Percentiles rank a stretch among this genome's conserved stretches.
Evolutionary conservation across 257 asterid species (phyloP).

Genomic region (Primulina huaijiensis): DNA sequence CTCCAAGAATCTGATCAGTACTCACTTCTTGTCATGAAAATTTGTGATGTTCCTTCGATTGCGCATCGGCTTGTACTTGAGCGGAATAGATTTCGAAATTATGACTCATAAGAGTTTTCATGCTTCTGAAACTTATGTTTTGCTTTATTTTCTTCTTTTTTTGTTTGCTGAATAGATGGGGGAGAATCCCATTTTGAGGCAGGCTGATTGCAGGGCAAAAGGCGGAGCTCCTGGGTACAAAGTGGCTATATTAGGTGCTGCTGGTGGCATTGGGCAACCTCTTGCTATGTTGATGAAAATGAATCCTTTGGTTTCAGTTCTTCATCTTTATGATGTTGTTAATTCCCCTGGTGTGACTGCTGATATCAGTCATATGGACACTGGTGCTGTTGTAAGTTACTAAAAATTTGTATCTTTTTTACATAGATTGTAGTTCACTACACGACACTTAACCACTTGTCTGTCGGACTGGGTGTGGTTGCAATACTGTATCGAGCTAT

Average conservation of each 20-base stretch:
- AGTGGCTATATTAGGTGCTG: slow-evolving; percentile 91
- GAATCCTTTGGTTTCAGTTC: slow-evolving; percentile 86
- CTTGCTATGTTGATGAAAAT: slow-evolving; percentile 89
- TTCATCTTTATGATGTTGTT: slow-evolving; percentile 94
- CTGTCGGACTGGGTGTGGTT: background rate
- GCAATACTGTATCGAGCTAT: too few species aligned
- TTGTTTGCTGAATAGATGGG: slow-evolving; percentile 41
- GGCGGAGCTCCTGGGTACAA: slow-evolving; percentile 95
- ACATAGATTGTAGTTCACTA: background rate
- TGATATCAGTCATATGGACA: slow-evolving; percentile 95
- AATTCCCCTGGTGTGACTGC: slow-evolving; percentile 96
- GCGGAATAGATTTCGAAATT: background rate
- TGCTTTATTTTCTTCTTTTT: background rate
- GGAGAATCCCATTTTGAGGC: slow-evolving; percentile 46
- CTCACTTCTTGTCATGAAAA: background rate
- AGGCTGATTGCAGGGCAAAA: slow-evolving; percentile 78
- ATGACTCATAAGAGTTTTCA: too few species aligned
- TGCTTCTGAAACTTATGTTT: background rate
- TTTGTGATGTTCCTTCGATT: background rate
- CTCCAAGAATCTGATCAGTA: background rate
- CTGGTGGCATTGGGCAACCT: slow-evolving; percentile 97
- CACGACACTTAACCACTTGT: background rate
- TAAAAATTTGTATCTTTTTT: too few species aligned
- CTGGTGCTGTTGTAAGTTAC: slow-evolving; percentile 78
- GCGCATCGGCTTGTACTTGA: slow-evolving; percentile 5